Conservation (phyloP, 164 flowering plant genomes). For the Umbilicus rupestris region DNA sequence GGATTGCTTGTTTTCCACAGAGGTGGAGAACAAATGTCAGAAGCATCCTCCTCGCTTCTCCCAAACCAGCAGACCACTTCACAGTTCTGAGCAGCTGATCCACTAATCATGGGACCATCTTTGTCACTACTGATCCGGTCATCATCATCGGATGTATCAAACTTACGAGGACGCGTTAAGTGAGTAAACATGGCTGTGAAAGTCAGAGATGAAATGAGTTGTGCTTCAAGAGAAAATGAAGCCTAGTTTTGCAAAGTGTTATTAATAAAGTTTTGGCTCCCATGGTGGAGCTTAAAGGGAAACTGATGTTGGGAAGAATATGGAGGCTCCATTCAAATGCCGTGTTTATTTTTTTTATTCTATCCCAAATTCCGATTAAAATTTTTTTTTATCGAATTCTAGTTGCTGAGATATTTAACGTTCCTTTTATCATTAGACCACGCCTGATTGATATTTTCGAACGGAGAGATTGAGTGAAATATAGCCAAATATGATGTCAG, state of each 20-base stretch:
- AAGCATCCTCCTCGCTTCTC: constrained; percentile 11
- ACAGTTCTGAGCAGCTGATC: neutral
- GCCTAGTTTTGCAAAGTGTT: neutral
- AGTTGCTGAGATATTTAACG: too few species aligned
- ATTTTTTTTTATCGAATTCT: too few species aligned
- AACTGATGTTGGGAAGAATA: neutral
- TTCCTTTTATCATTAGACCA: too few species aligned
- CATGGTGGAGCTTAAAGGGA: neutral
- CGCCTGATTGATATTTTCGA: too few species aligned
- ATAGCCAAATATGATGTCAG: too few species aligned
- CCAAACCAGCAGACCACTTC: neutral
- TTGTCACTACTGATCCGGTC: neutral
- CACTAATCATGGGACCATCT: neutral
- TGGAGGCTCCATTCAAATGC: neutral
- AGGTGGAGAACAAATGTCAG: constrained; percentile 22
- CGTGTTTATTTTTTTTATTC: too few species aligned
- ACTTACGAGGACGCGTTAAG: neutral
- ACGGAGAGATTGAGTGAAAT: too few species aligned
- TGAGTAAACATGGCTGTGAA: neutral
- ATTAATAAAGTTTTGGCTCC: neutral
- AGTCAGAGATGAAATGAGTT: neutral
- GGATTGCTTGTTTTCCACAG: constrained; percentile 21
- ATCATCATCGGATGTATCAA: neutral
- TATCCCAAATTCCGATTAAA: too few species aligned
- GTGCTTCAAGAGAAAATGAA: neutral